Evolutionary conservation across 2,329 filamentous ascomycete species (phyloP).

Genomic region (Pseudogymnoascus sp.): DNA sequence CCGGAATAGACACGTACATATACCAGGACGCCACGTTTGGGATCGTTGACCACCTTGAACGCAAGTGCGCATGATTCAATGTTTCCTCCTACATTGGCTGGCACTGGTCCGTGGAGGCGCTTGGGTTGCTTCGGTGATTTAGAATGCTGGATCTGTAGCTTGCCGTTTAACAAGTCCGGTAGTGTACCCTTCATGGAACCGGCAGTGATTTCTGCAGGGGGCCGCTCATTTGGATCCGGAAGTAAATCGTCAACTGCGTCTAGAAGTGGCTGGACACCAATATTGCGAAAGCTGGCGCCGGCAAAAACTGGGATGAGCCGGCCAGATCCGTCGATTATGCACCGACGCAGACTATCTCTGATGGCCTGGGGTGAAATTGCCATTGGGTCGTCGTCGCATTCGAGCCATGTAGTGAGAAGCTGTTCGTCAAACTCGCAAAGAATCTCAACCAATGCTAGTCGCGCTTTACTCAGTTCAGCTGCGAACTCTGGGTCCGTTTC

Average conservation of each 20-base stretch:
- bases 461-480: slow-evolving; percentile 65
- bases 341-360: slow-evolving; percentile 64
- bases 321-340: slow-evolving; percentile 60
- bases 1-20: slow-evolving; percentile 92
- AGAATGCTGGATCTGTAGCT: slow-evolving; percentile 33
- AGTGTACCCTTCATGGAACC: slow-evolving; percentile 50
- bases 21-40: slow-evolving; percentile 76
- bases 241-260: slow-evolving; percentile 84
- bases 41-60: slow-evolving; percentile 92
- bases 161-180: slow-evolving; percentile 39
- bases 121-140: slow-evolving; percentile 27
- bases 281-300: slow-evolving; percentile 86
- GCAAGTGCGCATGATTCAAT: slow-evolving; percentile 63
- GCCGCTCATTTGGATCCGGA: slow-evolving; percentile 72
- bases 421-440: slow-evolving; percentile 83
- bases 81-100: slow-evolving; percentile 22
- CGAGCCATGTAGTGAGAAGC: slow-evolving; percentile 78
- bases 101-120: slow-evolving; percentile 18
- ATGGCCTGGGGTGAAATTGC: slow-evolving; percentile 59
- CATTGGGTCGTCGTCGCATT: slow-evolving; percentile 64
- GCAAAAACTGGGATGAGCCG: slow-evolving; percentile 80
- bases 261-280: slow-evolving; percentile 85
- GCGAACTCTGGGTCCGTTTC: slow-evolving; percentile 42
- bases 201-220: slow-evolving; percentile 69
- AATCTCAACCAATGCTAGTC: slow-evolving; percentile 70